Evolutionary conservation across 2,329 filamentous ascomycete genomes (phyloP).

Genomic region (Pezicula radicicola): DNA sequence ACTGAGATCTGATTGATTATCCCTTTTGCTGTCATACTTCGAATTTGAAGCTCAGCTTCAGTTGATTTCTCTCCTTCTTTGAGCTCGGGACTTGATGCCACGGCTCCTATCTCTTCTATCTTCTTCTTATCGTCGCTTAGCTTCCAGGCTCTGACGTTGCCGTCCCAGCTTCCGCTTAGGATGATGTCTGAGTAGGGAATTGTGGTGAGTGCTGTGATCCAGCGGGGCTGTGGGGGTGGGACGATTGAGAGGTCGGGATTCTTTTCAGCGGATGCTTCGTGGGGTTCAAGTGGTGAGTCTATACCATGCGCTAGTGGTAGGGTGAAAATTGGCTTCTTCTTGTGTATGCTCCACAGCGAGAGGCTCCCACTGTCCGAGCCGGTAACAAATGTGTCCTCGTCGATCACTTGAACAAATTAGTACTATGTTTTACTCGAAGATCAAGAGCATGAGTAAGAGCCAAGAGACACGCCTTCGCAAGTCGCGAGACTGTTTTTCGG

Average conservation of each 20-base stretch:
- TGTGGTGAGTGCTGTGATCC: conserved; percentile 84
- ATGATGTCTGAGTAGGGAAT: conserved; percentile 90
- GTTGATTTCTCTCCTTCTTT: conserved; percentile 10
- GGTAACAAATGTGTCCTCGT: conserved; percentile 85
- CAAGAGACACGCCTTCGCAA: too few species aligned
- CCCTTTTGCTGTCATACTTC: conserved; percentile 43
- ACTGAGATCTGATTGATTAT: conserved; percentile 86
- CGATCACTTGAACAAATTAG: conserved; percentile 52
- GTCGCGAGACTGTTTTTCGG: too few species aligned
- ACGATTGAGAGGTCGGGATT: conserved; percentile 58
- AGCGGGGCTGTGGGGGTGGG: conserved; percentile 68
- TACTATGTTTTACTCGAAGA: too few species aligned
- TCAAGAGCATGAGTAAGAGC: too few species aligned
- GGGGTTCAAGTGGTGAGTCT: conserved; percentile 65
- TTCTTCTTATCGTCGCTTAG: conserved; percentile 79
- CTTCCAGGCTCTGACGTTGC: conserved; percentile 80
- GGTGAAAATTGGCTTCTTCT: conserved; percentile 90
- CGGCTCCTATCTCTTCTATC: conserved; percentile 68
- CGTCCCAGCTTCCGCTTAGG: conserved; percentile 92
- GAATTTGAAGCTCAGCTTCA: too few species aligned
- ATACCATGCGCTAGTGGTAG: conserved; percentile 81
- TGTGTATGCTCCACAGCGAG: conserved; percentile 82
- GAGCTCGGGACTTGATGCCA: conserved; percentile 36
- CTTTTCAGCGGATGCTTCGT: conserved; percentile 70
- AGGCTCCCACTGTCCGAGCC: conserved; percentile 89